phyloP scores from a whole-genome alignment of 148 eudicot species.

The Cornus florida region DNA sequence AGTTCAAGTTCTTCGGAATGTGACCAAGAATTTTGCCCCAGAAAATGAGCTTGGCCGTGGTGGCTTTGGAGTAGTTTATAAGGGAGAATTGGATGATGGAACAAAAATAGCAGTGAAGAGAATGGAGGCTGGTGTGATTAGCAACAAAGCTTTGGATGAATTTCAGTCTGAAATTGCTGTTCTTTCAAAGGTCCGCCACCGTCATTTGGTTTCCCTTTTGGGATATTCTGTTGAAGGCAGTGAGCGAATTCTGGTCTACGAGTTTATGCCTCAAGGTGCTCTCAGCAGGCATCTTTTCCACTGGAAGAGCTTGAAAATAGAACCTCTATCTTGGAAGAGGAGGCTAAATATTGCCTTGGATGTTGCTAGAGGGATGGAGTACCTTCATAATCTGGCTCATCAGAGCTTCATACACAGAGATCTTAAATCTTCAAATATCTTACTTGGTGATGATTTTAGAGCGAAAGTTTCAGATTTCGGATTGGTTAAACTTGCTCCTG shows the following conservation, averaged over 20 bases:
- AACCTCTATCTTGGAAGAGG: conserved; percentile 94
- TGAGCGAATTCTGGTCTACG: conserved; percentile 89
- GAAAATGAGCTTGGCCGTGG: conserved; percentile 96
- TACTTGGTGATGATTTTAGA: conserved; percentile 90
- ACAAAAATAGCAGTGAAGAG: conserved; percentile 92
- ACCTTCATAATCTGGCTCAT: conserved; percentile 85
- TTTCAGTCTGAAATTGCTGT: conserved; percentile 88
- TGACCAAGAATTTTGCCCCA: conserved; percentile 82
- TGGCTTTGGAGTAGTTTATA: conserved; percentile 96
- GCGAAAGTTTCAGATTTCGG: conserved; percentile 98
- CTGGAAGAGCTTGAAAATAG: conserved; percentile 72
- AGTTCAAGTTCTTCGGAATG: conserved; percentile 87
- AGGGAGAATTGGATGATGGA: conserved; percentile 95
- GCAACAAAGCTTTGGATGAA: conserved; percentile 83
- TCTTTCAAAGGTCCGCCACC: conserved; percentile 90
- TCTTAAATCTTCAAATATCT: conserved; percentile 89
- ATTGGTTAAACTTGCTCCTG: conserved; percentile 94
- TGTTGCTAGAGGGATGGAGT: conserved; percentile 96
- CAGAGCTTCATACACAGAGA: conserved; percentile 96
- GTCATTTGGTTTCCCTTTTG: conserved; percentile 90
- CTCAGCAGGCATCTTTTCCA: conserved; percentile 92
- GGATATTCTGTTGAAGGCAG: conserved; percentile 73
- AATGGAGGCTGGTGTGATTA: conserved; percentile 82
- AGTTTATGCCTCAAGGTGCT: conserved; percentile 98
- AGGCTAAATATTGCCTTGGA: conserved; percentile 95